Percentiles rank a stretch among this genome's conserved stretches.
Evolutionary conservation across 768 basidiomycete genomes (phyloP).

Genomic region (Steccherinum ochraceum): DNA sequence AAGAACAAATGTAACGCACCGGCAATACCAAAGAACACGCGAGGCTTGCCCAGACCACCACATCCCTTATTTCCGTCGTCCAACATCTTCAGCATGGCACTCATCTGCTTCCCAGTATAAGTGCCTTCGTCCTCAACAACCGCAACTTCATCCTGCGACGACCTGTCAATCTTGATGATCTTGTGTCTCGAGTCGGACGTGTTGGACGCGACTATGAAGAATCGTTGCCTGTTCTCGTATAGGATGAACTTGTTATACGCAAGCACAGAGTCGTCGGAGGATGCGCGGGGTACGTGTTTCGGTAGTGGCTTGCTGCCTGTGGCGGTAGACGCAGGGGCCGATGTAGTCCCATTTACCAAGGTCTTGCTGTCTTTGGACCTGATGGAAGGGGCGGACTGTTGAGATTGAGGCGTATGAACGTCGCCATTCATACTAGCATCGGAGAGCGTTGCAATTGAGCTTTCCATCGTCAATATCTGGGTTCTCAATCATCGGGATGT

Average conservation of each 20-base stretch:
- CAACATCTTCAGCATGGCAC: conserved; percentile 86
- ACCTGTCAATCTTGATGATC: conserved; percentile 91
- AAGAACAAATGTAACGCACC: too few relatives aligned
- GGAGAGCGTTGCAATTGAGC: not conserved
- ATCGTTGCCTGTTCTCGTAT: conserved; percentile 87
- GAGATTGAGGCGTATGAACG: not conserved
- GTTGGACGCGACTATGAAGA: conserved; percentile 91
- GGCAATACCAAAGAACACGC: conserved; percentile 76
- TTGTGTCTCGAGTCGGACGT: conserved; percentile 82
- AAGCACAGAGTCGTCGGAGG: conserved; percentile 14
- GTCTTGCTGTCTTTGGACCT: conserved; percentile 12
- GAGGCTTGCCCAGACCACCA: conserved; percentile 79
- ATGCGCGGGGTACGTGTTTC: conserved; percentile 3
- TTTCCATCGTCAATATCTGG: not conserved
- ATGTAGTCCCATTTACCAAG: conserved; percentile 5
- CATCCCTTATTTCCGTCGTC: conserved; percentile 89
- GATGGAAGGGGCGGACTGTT: conserved; percentile 6
- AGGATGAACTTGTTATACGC: conserved; percentile 79
- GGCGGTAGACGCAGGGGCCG: not conserved
- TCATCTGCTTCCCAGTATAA: conserved; percentile 88
- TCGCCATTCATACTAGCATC: not conserved
- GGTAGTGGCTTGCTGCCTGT: not conserved
- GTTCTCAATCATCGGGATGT: too few relatives aligned
- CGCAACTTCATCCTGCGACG: conserved; percentile 62
- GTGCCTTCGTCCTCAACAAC: conserved; percentile 85